Base-by-base conservation (phyloP, 2,329 filamentous ascomycete genomes). In the Talaromyces funiculosus region DNA sequence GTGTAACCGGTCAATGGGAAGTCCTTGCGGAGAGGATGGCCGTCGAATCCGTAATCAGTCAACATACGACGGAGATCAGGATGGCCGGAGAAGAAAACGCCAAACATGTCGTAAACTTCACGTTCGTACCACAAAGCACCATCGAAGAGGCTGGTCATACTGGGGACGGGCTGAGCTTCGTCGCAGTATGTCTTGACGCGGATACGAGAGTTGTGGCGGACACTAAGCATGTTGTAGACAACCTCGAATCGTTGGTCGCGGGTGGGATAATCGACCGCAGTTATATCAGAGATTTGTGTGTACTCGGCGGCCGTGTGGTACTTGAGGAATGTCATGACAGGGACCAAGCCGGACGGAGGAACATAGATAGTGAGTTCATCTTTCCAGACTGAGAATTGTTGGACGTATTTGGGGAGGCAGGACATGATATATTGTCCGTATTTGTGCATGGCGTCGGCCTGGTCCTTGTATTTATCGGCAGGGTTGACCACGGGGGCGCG, bases 301-400 rank as follows among this genome's bases (percentile, higher is more conserved):
- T 90, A 99, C 77, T 99, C 94, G 76, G 94, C 93, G 53, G 94
- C 88, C 38, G 94, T 97, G 82, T 99, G 96, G 81, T 96, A 89
- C 81, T 97, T 97, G 70, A 99, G 83, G 81, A 99, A 99, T 63
- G 84, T 86, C 77, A 99, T 92, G 70, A 96, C 89, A 40, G 94
- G 94, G 67, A 97, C 85, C 68, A 97, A 86, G 67, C 91, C 94
- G 38, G 89, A 80, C 1, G 94, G 94, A 53, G 90, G 83, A 72
- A 97, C 94, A 78, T 95, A 93, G 75, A 97, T 90, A 69, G 89
- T 92, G 73, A 99, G 86, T 79, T 99, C 94, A 74, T 99, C 94
- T 81, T 99, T 99, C 94, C 94, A 99, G 60, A 99, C 93, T 12
- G 92, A 96, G 81, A 97, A 97, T 80, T 99, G 94, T 81, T 99